A percentile compares a stretch with the other conserved stretches of the same genome.
phyloP scores from a whole-genome alignment of 1,284 basidiomycete genomes.

The Cryptococcus neoformans region DNA sequence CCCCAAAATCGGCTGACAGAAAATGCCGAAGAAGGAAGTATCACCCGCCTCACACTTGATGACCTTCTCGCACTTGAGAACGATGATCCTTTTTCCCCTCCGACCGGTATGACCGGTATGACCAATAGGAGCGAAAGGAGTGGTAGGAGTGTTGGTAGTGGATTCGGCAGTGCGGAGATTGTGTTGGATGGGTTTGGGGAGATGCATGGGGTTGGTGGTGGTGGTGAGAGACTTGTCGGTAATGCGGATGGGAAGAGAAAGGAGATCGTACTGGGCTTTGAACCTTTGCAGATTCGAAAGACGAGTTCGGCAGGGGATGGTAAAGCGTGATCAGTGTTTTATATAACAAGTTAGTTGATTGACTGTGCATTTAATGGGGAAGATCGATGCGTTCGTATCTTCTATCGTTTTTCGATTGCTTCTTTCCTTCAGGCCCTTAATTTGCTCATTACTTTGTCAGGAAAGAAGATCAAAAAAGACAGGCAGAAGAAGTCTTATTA shows the following conservation, averaged over 20 bases:
- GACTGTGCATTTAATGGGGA: not conserved
- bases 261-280: too few species aligned
- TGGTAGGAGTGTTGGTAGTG: not conserved
- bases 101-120: too few species aligned
- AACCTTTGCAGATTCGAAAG: too few species aligned
- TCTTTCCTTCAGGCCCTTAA: not conserved
- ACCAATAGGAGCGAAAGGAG: not conserved
- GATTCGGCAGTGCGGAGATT: not conserved
- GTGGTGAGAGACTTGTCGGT: not conserved
- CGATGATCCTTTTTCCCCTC: not conserved
- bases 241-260: too few species aligned
- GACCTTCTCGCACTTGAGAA: constrained; percentile 1
- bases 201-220: not conserved
- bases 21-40: not conserved
- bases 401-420: too few species aligned
- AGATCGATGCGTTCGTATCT: not conserved
- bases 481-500: not conserved
- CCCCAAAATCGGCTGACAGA: not conserved
- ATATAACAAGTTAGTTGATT: not conserved
- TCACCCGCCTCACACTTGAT: constrained; percentile 3
- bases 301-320: too few species aligned
- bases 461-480: not conserved
- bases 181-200: not conserved
- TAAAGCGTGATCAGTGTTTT: not conserved
- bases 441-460: not conserved